Percentiles rank a stretch among this genome's conserved stretches.
These are phyloP conservation scores for Parasitella parasitica DNA, from an alignment of 371 early-diverging fungal genomes.

Conservation along the genomic window DNA sequence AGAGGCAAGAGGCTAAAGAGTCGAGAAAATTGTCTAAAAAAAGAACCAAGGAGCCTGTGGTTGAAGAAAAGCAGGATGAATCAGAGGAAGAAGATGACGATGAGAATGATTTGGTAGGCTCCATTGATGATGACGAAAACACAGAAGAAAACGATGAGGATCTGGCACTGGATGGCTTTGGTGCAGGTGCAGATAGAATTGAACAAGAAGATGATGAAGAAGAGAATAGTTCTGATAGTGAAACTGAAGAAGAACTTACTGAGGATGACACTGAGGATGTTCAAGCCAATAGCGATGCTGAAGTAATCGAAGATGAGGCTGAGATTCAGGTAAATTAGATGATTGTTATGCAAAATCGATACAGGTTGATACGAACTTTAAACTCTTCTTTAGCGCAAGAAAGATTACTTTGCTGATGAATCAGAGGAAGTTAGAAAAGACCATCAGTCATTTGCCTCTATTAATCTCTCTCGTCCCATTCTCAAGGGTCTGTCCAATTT, in stretches of 20 bases:
- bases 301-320: constrained; percentile 43
- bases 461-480: constrained; percentile 95
- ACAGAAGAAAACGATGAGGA: constrained; percentile 50
- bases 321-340: constrained; percentile 25
- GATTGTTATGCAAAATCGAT: background rate
- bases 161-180: constrained; percentile 57
- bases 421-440: constrained; percentile 48
- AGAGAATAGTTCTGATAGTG: constrained; percentile 33
- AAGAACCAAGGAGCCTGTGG: constrained; percentile 24
- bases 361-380: background rate
- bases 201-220: constrained; percentile 40
- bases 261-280: constrained; percentile 36
- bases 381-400: constrained; percentile 53
- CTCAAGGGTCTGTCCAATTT: constrained; percentile 88
- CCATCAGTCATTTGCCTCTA: constrained; percentile 77
- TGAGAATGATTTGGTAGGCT: constrained; percentile 14
- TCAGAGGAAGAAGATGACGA: constrained; percentile 27
- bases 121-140: constrained; percentile 39
- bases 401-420: constrained; percentile 75
- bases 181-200: constrained; percentile 51
- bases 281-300: constrained; percentile 24
- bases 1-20: constrained; percentile 45
- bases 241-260: constrained; percentile 24
- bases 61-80: constrained; percentile 18
- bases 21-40: constrained; percentile 42